These are phyloP conservation scores for Ophiostoma sp. DNA, from an alignment of 2,329 filamentous ascomycete species.

Conservation along the genomic window DNA sequence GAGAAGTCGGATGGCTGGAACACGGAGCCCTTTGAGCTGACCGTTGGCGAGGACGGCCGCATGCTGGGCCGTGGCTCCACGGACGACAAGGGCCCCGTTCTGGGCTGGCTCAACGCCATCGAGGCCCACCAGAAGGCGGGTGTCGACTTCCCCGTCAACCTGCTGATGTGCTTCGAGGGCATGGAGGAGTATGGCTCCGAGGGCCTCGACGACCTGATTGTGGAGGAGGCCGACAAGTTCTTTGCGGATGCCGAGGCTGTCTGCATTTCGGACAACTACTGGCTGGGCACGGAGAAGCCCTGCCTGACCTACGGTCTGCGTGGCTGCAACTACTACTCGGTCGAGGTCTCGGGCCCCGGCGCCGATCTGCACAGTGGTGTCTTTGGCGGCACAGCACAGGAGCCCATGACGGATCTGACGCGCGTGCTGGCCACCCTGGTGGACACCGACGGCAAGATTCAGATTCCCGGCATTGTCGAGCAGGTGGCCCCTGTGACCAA, in stretches of 20 bases:
- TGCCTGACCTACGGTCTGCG: conserved; percentile 96
- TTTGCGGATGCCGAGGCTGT: conserved; percentile 95
- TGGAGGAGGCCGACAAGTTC: conserved; percentile 83
- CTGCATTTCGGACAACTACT: conserved; percentile 99
- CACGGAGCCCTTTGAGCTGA: conserved; percentile 87
- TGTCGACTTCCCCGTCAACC: conserved; percentile 91
- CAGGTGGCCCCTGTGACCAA: conserved; percentile 83
- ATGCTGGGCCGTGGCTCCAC: conserved; percentile 97
- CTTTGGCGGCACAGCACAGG: conserved; percentile 91
- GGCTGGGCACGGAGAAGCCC: conserved; percentile 97
- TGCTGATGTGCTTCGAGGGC: conserved; percentile 98
- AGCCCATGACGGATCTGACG: conserved; percentile 96
- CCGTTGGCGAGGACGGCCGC: conserved; percentile 79
- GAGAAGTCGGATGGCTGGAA: conserved; percentile 91
- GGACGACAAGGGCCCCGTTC: conserved; percentile 94
- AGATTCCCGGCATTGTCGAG: conserved; percentile 88
- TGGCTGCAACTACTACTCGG: conserved; percentile 95
- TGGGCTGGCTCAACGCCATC: conserved; percentile 97
- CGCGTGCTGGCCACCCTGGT: conserved; percentile 78
- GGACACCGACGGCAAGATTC: conserved; percentile 84
- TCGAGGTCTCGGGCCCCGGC: conserved; percentile 84
- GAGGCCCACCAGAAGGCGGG: conserved; percentile 95
- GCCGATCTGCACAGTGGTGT: conserved; percentile 95
- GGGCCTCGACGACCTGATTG: conserved; percentile 90
- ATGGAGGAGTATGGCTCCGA: conserved; percentile 99